Evolutionary conservation across 768 basidiomycete genomes (phyloP).

Genomic region (Suillus spraguei): DNA sequence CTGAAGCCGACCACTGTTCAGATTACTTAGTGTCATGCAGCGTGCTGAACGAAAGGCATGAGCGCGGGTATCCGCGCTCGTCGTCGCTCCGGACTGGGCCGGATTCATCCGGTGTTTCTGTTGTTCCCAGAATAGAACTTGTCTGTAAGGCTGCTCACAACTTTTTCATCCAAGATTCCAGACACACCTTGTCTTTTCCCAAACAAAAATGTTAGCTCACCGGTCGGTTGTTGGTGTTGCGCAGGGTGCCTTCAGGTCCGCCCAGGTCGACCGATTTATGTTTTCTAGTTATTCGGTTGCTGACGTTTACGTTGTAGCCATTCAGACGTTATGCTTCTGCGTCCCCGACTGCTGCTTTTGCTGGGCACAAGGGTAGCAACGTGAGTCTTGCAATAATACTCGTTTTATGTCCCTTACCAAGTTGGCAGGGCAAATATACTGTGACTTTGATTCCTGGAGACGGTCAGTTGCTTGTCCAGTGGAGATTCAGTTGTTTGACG

Average conservation of each 20-base stretch:
- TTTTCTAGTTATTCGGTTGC: constrained; percentile 4
- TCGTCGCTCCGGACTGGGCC: background rate
- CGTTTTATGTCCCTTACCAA: constrained; percentile 3
- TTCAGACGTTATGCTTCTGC: constrained; percentile 66
- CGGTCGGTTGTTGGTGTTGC: constrained; percentile 58
- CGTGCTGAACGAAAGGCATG: background rate
- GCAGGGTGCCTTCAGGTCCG: constrained; percentile 49
- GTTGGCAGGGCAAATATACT: constrained; percentile 85
- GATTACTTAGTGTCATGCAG: background rate
- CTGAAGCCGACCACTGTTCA: background rate
- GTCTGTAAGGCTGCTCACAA: constrained; percentile 1
- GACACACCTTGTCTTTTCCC: constrained; percentile 23
- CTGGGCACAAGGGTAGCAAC: constrained; percentile 85
- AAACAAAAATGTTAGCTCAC: constrained; percentile 57
- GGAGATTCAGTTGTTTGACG: constrained; percentile 18
- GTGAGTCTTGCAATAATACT: constrained; percentile 49
- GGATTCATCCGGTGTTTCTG: constrained; percentile 6
- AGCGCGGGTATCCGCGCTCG: no score
- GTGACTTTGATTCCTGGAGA: constrained; percentile 98
- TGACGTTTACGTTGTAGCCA: constrained; percentile 39
- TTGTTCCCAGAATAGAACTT: constrained; percentile 9
- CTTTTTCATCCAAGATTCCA: constrained; percentile 17
- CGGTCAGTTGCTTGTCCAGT: constrained; percentile 51
- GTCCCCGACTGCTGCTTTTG: constrained; percentile 86
- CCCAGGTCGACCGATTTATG: constrained; percentile 44